Evolutionary conservation across 306 rosid species (phyloP), one percentile per base, ranked within the genome.

Genomic region (Gastrolobium villosum): DNA sequence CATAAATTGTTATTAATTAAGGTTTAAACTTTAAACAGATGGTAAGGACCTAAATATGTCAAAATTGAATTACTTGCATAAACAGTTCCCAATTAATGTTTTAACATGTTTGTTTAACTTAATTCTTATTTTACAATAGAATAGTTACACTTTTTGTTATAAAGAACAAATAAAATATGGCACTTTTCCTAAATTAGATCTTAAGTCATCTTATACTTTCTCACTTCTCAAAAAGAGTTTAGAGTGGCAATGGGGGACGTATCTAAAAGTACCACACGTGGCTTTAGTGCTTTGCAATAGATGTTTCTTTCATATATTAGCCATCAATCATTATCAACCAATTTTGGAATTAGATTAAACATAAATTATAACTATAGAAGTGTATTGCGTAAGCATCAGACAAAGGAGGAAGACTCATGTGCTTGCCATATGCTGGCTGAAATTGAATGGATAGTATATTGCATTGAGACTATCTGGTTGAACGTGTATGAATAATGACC

Each of bases 321-420:
- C 8, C 30, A 35, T 34, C 36, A 35, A 26, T 54, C 13, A 55
- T 72, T 41, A 10, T 54, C 52, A 6, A 11, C 20, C 35, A 26
- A 37, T 4, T 2, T 54, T 26, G 26, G 53, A 20, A 15, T 34
- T 7, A 11, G 37, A 46, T 40, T 45, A 4, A 32, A 5, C 8
- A 44, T 4, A 45, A 59, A 69, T 8, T 44, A 5, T 0, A 10
- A 78, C 6, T 15, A 6, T 4, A 44, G 35, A 56, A 45, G 35
- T 35, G 43, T 45, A 46, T 7, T 15, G 20, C 39, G 37, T 3
- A 69, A 57, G 82, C 71, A 59, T 57, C 35, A 10, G 70, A 78
- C 70, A 56, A n/a, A 20, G 31, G 43, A 68, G 15, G 11, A 57
- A 57, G 31, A 26, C 39, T 78, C 57, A 57, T 37, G 61, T 78